A percentile compares a stretch with the other conserved stretches of the same genome.
These are phyloP conservation scores for Solanum aculeatissimum DNA, from an alignment of 305 asterid species.

Conservation along the genomic window DNA sequence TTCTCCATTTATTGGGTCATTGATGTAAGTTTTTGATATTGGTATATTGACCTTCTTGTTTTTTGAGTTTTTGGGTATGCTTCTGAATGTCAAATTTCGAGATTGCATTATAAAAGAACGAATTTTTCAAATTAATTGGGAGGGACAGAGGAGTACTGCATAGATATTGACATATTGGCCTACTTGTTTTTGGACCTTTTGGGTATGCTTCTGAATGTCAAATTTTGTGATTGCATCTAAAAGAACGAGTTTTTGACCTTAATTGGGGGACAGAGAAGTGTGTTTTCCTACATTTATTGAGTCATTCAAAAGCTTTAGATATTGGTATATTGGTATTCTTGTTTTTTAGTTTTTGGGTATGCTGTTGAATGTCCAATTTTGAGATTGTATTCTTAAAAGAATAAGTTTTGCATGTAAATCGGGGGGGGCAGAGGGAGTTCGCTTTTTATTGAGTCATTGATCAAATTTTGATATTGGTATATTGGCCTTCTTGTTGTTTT, in stretches of 20 bases:
- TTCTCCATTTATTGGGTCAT: not conserved
- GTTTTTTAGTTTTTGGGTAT: too few relatives aligned
- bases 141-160: not conserved
- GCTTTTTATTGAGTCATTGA: too few relatives aligned
- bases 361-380: not conserved
- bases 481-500: not conserved
- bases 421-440: too few relatives aligned
- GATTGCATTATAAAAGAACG: not conserved
- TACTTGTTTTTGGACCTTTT: not conserved
- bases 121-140: not conserved
- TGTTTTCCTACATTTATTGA: not conserved
- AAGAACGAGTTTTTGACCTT: not conserved
- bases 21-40: not conserved
- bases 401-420: too few relatives aligned
- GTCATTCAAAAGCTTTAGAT: too few relatives aligned
- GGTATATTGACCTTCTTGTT: not conserved
- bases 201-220: not conserved
- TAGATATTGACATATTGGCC: not conserved
- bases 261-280: not conserved
- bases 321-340: not conserved
- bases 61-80: not conserved
- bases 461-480: too few relatives aligned
- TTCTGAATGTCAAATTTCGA: not conserved
- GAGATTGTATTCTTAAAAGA: too few relatives aligned
- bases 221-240: not conserved